Percentiles rank a stretch among this genome's conserved stretches.
Evolutionary conservation across 1,139 yeast genomes (phyloP).

Genomic region (Hansenula sp.): DNA sequence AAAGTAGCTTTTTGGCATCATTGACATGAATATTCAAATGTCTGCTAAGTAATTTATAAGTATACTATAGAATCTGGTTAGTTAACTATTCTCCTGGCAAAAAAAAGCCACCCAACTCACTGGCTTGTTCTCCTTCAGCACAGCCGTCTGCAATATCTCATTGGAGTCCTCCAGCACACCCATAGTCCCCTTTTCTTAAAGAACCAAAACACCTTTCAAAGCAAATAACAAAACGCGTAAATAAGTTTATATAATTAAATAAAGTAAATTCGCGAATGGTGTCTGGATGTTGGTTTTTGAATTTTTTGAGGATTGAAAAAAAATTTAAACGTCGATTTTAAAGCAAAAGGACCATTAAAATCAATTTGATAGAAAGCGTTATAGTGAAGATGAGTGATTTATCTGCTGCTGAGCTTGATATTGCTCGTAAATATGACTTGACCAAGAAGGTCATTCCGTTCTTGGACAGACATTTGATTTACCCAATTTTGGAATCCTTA

Average conservation of each 20-base stretch:
- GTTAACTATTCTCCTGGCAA: not conserved
- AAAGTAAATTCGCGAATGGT: not conserved
- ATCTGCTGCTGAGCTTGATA: conserved; percentile 27
- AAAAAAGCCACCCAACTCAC: conserved; percentile 4
- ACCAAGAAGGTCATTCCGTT: conserved; percentile 48
- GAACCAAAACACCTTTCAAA: not conserved
- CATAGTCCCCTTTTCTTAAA: not conserved
- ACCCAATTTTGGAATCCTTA: conserved; percentile 47
- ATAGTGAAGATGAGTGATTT: conserved; percentile 21
- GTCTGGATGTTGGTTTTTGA: not conserved
- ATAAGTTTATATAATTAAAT: not conserved
- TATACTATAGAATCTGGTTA: conserved; percentile 9
- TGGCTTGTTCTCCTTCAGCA: conserved; percentile 15
- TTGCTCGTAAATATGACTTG: conserved; percentile 43
- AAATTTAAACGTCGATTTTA: conserved; percentile 1
- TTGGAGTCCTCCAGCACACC: conserved; percentile 8
- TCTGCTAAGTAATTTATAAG: conserved; percentile 24
- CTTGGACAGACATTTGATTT: conserved; percentile 53
- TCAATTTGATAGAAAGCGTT: not conserved
- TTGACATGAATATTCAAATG: conserved; percentile 17
- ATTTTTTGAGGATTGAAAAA: not conserved
- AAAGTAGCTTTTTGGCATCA: conserved; percentile 23
- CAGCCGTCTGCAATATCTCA: conserved; percentile 6
- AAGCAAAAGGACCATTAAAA: not conserved
- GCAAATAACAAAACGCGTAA: not conserved